Conservation (phyloP, 1,139 yeast genomes). For the Candida tropicalis region DNA sequence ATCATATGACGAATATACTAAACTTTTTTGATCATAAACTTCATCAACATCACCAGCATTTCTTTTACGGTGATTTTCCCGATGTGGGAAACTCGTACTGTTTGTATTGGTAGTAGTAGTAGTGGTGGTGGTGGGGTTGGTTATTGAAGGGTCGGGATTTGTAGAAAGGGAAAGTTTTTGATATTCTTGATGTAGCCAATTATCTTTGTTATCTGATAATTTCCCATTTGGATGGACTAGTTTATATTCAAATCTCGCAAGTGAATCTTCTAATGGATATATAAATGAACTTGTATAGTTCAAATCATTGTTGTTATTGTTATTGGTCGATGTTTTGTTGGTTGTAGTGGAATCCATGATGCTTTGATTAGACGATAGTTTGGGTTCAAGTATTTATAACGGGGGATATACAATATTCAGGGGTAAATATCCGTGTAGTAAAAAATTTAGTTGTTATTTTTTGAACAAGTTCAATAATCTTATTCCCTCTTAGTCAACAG, state of each 20-base stretch:
- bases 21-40: conserved; percentile 20
- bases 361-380: no score
- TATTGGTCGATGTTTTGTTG: not conserved
- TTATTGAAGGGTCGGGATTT: not conserved
- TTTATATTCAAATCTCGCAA: conserved; percentile 37
- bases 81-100: conserved; percentile 4
- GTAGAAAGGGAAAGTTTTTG: conserved; percentile 26
- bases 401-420: no score
- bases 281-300: conserved; percentile 9
- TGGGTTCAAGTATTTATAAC: no score
- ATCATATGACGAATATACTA: conserved; percentile 31
- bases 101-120: conserved; percentile 7
- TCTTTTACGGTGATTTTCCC: conserved; percentile 31
- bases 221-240: conserved; percentile 36
- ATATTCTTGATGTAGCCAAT: conserved; percentile 37
- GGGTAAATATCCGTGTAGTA: no score
- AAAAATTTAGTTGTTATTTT: no score
- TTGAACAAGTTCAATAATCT: no score
- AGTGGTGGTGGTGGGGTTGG: conserved; percentile 19
- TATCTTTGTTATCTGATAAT: conserved; percentile 26
- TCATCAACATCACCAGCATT: conserved; percentile 21
- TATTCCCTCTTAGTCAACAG: no score
- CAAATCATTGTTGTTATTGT: not conserved
- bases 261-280: conserved; percentile 36
- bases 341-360: no score